Evolutionary conservation across 179 eudicot species (phyloP).

Genomic region (Dionaea muscipula): DNA sequence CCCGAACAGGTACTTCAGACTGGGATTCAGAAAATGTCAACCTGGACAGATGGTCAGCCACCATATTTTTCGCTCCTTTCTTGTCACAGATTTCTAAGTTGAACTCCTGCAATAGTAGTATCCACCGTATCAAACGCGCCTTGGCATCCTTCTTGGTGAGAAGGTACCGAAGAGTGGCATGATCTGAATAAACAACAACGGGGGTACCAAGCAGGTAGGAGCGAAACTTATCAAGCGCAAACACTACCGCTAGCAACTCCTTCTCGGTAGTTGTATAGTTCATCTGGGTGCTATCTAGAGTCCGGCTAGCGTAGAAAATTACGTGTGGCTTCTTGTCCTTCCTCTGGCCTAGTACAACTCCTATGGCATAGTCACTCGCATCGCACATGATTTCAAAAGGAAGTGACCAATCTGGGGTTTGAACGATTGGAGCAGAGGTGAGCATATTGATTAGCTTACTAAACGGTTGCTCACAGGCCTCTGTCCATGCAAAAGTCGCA

Average conservation of each 20-base stretch:
- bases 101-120: background rate
- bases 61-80: background rate
- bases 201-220: background rate
- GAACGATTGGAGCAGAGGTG: background rate
- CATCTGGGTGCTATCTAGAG: background rate
- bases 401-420: background rate
- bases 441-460: background rate
- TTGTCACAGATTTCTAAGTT: background rate
- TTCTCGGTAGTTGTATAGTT: constrained; percentile 2
- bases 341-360: background rate
- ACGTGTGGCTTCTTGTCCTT: background rate
- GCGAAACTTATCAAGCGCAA: background rate
- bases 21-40: background rate
- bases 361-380: background rate
- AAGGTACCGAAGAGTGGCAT: background rate
- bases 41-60: background rate
- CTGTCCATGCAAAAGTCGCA: background rate
- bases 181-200: background rate
- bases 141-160: background rate
- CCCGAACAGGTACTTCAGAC: background rate
- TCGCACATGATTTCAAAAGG: background rate
- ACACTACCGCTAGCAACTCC: background rate
- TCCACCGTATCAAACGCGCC: background rate
- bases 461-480: background rate
- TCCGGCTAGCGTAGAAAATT: background rate